Base-by-base conservation (phyloP, 2,329 filamentous ascomycete species). In the Ascocoryne sarcoides region DNA sequence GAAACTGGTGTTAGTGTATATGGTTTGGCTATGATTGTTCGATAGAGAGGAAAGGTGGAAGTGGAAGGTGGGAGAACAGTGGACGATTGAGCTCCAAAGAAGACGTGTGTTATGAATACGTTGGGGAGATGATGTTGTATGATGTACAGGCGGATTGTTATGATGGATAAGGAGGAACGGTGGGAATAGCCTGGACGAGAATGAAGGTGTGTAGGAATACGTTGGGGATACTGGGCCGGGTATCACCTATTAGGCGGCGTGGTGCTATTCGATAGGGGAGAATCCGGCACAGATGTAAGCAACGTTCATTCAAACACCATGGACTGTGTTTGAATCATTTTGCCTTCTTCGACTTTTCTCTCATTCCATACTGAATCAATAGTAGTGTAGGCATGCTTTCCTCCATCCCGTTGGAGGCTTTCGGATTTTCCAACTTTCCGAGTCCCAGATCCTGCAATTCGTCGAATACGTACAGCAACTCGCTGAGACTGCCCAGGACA, bases 141-240 rank as follows among this genome's bases (percentile, higher is more conserved):
- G n/a, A n/a, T n/a, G n/a, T n/a, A n/a, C n/a, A n/a, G n/a, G n/a
- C n/a, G n/a, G n/a, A n/a, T n/a, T n/a, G n/a, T n/a, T n/a, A n/a
- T n/a, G n/a, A n/a, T n/a, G n/a, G n/a, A n/a, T n/a, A n/a, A n/a
- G n/a, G n/a, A n/a, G n/a, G n/a, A n/a, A n/a, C n/a, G n/a, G n/a
- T n/a, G n/a, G n/a, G n/a, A n/a, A n/a, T n/a, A n/a, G n/a, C n/a
- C n/a, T n/a, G n/a, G n/a, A n/a, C n/a, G n/a, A n/a, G n/a, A n/a
- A n/a, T n/a, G n/a, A n/a, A n/a, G n/a, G n/a, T n/a, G n/a, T n/a
- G n/a, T n/a, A n/a, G n/a, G n/a, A n/a, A n/a, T n/a, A n/a, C n/a
- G n/a, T n/a, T n/a, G n/a, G n/a, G 53, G 49, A 5, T 56, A 56
- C 43, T 58, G 51, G 55, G 50, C 51, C 18, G 54, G 56, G 38